Evolutionary conservation across 1,139 yeast species (phyloP).

Genomic region (Pichia sp.): DNA sequence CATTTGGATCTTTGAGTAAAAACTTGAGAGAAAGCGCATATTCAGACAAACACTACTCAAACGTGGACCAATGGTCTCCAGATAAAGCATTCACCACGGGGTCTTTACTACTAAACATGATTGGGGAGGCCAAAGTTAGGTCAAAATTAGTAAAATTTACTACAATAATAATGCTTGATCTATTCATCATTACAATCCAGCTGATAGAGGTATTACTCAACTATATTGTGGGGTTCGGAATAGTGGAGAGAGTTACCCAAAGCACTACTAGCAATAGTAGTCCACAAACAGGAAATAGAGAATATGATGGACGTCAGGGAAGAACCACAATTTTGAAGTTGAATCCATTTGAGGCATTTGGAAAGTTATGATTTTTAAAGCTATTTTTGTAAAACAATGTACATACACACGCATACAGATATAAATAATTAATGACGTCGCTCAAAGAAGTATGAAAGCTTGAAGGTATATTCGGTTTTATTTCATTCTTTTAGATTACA

Average conservation of each 20-base stretch:
- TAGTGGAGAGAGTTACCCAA: constrained; percentile 18
- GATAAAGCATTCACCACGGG: constrained; percentile 32
- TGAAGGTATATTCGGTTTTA: neutral
- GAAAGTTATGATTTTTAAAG: neutral
- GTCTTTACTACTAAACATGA: constrained; percentile 36
- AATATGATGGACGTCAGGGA: constrained; percentile 44
- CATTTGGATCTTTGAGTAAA: constrained; percentile 10
- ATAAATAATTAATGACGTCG: no score
- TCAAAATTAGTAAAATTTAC: constrained; percentile 32
- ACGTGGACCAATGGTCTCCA: constrained; percentile 26
- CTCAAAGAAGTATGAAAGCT: neutral
- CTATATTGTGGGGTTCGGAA: constrained; percentile 33
- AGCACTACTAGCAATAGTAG: constrained; percentile 8
- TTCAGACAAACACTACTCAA: neutral
- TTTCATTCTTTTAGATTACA: neutral
- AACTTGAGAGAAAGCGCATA: constrained; percentile 21
- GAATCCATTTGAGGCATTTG: constrained; percentile 29
- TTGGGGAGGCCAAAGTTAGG: constrained; percentile 41
- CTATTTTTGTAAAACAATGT: neutral
- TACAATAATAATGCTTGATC: constrained; percentile 32
- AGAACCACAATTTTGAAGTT: constrained; percentile 32
- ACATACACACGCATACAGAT: constrained; percentile 7
- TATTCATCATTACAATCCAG: constrained; percentile 32
- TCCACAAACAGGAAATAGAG: constrained; percentile 17
- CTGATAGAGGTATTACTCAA: constrained; percentile 33